Conservation (phyloP, 371 early-diverging fungal species). For the Mortierella sp. region DNA sequence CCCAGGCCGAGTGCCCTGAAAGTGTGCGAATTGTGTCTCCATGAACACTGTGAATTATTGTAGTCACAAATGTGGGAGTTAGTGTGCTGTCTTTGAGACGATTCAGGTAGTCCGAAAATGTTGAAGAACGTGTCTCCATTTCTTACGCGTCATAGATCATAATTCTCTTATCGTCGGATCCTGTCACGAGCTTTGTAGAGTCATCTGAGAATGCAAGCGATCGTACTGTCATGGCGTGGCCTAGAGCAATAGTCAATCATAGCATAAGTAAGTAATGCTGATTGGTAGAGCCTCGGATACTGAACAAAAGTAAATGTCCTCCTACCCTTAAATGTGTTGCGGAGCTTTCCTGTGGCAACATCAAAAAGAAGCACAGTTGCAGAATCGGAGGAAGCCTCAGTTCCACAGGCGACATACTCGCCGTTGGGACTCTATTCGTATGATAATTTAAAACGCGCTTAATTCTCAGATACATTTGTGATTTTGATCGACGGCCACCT, state of each 20-base stretch:
- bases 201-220: slow-evolving; percentile 81
- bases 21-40: slow-evolving; percentile 81
- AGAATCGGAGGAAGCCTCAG: slow-evolving; percentile 83
- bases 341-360: slow-evolving; percentile 61
- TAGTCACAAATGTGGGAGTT: no score
- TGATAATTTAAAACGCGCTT: not conserved
- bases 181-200: slow-evolving; percentile 77
- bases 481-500: not conserved
- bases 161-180: slow-evolving; percentile 86
- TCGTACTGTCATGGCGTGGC: slow-evolving; percentile 83
- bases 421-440: slow-evolving; percentile 79
- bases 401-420: slow-evolving; percentile 79
- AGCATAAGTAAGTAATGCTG: not conserved
- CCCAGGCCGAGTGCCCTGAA: slow-evolving; percentile 83
- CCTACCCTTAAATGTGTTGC: slow-evolving; percentile 33
- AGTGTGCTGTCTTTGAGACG: not conserved
- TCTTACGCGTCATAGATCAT: slow-evolving; percentile 84
- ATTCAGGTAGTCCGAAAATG: not conserved
- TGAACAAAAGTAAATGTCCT: not conserved
- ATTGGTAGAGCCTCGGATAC: not conserved
- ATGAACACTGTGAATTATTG: slow-evolving; percentile 57
- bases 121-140: not conserved
- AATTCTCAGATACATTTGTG: not conserved
- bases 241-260: slow-evolving; percentile 47
- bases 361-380: slow-evolving; percentile 75